Conservation (phyloP, 768 basidiomycete genomes). For the Pulveroboletus sp. region DNA sequence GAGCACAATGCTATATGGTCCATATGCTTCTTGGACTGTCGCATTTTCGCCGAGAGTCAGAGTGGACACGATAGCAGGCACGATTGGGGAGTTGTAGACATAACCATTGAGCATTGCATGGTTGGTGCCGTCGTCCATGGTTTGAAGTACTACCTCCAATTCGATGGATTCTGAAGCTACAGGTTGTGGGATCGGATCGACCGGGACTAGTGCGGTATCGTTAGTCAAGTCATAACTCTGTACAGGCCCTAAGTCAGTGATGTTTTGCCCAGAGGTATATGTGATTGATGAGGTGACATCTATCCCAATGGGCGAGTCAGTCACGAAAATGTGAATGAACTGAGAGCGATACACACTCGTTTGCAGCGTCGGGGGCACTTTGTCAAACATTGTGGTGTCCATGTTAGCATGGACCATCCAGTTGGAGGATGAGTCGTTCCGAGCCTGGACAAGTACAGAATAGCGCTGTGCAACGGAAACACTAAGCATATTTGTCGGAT, state of each 20-base stretch:
- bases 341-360: slow-evolving; percentile 50
- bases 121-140: slow-evolving; percentile 83
- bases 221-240: slow-evolving; percentile 56
- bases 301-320: slow-evolving; percentile 24
- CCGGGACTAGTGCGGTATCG: slow-evolving; percentile 67
- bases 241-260: slow-evolving; percentile 50
- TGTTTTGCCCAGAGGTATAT: slow-evolving; percentile 52
- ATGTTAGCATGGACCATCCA: slow-evolving; percentile 91
- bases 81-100: slow-evolving; percentile 63
- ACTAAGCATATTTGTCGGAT: slow-evolving; percentile 63
- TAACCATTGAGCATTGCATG: slow-evolving; percentile 70
- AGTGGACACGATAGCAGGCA: slow-evolving; percentile 72
- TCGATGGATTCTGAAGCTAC: slow-evolving; percentile 54
- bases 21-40: slow-evolving; percentile 66
- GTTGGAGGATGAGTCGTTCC: slow-evolving; percentile 79
- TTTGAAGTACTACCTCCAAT: slow-evolving; percentile 75
- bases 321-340: neutral
- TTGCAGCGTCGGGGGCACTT: slow-evolving; percentile 61
- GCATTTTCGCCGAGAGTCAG: slow-evolving; percentile 75
- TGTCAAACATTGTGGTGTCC: slow-evolving; percentile 88
- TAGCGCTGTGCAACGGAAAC: slow-evolving; percentile 89
- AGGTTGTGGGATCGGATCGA: slow-evolving; percentile 46
- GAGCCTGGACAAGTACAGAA: slow-evolving; percentile 86
- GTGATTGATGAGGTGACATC: slow-evolving; percentile 82
- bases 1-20: slow-evolving; percentile 70